A percentile compares a stretch with the other conserved stretches of the same genome.
Conservation (phyloP, 352 stramenopile species). For the Globisporangium polare region DNA sequence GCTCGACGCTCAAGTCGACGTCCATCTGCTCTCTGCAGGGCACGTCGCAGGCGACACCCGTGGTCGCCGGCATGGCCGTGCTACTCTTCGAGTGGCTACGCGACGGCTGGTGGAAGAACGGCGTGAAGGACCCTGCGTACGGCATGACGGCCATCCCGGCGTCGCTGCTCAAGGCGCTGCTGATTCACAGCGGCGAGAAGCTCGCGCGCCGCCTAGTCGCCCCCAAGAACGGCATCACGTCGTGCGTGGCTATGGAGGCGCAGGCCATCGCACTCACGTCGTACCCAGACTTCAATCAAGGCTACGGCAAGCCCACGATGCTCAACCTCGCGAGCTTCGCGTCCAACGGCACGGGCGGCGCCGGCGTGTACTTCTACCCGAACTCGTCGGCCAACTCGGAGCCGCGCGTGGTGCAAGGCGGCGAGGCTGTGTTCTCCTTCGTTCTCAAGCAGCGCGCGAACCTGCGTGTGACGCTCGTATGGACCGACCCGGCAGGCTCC, state of each 20-base stretch:
- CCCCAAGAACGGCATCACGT: constrained; percentile 40
- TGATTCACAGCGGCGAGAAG: constrained; percentile 74
- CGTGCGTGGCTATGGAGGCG: constrained; percentile 37
- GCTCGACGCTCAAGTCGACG: constrained; percentile 47
- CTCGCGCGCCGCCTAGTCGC: constrained; percentile 43
- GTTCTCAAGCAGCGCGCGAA: constrained; percentile 48
- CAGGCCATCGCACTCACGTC: constrained; percentile 25
- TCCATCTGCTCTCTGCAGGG: constrained; percentile 71
- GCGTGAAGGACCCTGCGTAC: constrained; percentile 44
- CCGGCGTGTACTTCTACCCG: constrained; percentile 47
- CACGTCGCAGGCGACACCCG: constrained; percentile 73
- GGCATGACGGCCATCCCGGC: constrained; percentile 59
- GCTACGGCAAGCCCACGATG: constrained; percentile 79
- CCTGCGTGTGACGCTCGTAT: constrained; percentile 65
- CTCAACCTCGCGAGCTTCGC: constrained; percentile 68
- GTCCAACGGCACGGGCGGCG: constrained; percentile 26
- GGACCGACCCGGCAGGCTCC: constrained; percentile 62
- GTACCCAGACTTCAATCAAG: constrained; percentile 74
- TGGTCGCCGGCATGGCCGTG: constrained; percentile 69
- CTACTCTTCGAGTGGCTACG: constrained; percentile 77
- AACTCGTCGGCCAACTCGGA: constrained; percentile 47
- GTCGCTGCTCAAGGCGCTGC: constrained; percentile 68
- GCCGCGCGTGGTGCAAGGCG: constrained; percentile 48
- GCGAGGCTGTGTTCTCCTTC: constrained; percentile 48
- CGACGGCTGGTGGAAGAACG: constrained; percentile 76